Evolutionary conservation across 192 early-diverging fungal species (phyloP).

Genomic region (Podila epigama): DNA sequence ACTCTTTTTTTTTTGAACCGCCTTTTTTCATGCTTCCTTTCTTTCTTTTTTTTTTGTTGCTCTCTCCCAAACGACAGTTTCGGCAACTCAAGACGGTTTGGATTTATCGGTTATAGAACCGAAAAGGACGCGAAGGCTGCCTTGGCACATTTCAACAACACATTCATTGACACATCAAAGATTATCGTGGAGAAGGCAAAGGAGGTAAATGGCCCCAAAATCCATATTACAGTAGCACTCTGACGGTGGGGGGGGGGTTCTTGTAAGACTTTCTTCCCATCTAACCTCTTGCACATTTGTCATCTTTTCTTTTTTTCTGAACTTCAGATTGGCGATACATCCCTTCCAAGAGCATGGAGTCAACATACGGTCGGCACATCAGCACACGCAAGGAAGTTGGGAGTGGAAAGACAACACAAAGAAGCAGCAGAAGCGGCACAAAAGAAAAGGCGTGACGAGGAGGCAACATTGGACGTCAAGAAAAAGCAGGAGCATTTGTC

Average conservation of each 20-base stretch:
- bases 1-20: background rate
- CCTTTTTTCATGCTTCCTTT: background rate
- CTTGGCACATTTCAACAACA: constrained; percentile 85
- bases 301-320: background rate
- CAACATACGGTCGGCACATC: constrained; percentile 86
- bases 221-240: background rate
- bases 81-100: constrained; percentile 86
- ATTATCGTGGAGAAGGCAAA: constrained; percentile 90
- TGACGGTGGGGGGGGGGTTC: too few species aligned
- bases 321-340: constrained; percentile 75
- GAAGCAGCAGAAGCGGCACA: constrained; percentile 26
- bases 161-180: constrained; percentile 91
- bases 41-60: background rate
- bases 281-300: too few species aligned
- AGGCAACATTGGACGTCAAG: constrained; percentile 51
- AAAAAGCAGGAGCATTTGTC: constrained; percentile 58
- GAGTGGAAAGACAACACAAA: constrained; percentile 55
- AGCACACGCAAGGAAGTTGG: constrained; percentile 64
- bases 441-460: constrained; percentile 29
- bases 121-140: constrained; percentile 88
- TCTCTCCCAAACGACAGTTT: constrained; percentile 54
- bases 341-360: constrained; percentile 91
- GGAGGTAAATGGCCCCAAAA: constrained; percentile 66
- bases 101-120: constrained; percentile 90
- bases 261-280: too few species aligned